phyloP scores from a whole-genome alignment of 305 asterid species.

The Fraxinus paxiana region DNA sequence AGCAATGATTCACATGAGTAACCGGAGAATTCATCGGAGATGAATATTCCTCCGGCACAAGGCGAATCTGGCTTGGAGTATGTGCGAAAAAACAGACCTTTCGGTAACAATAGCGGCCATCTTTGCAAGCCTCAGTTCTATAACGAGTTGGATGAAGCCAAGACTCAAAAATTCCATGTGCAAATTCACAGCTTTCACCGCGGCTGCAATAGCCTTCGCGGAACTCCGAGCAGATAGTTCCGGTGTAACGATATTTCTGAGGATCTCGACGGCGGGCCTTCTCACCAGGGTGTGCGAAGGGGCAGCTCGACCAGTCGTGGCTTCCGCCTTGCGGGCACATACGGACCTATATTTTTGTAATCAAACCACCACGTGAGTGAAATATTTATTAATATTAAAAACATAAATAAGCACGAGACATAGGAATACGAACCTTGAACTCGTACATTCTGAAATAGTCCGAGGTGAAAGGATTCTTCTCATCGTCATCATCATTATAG shows the following conservation, averaged over 20 bases:
- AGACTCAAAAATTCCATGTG: conserved; percentile 77
- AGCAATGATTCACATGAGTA: conserved; percentile 39
- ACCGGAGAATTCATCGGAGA: not conserved
- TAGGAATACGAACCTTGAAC: conserved; percentile 53
- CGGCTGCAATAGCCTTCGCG: conserved; percentile 56
- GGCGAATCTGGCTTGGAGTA: conserved; percentile 62
- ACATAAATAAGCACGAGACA: not conserved
- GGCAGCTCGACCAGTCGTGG: conserved; percentile 94
- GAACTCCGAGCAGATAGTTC: conserved; percentile 64
- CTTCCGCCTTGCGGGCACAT: conserved; percentile 72
- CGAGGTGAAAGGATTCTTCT: conserved; percentile 58
- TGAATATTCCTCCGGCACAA: conserved; percentile 34
- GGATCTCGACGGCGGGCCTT: conserved; percentile 86
- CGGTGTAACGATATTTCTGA: conserved; percentile 51
- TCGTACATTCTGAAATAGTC: conserved; percentile 82
- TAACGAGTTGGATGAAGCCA: conserved; percentile 83
- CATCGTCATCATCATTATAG: conserved; percentile 42
- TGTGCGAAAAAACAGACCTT: conserved; percentile 83
- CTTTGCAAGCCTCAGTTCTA: conserved; percentile 81
- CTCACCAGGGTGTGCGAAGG: conserved; percentile 86
- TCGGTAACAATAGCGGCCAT: conserved; percentile 66
- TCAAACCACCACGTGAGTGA: not conserved
- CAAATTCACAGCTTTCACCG: conserved; percentile 67
- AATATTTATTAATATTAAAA: not conserved
- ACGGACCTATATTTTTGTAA: not conserved